A percentile compares a stretch with the other conserved stretches of the same genome.
phyloP scores from a whole-genome alignment of 768 basidiomycete genomes.

The Tricholomella constricta region DNA sequence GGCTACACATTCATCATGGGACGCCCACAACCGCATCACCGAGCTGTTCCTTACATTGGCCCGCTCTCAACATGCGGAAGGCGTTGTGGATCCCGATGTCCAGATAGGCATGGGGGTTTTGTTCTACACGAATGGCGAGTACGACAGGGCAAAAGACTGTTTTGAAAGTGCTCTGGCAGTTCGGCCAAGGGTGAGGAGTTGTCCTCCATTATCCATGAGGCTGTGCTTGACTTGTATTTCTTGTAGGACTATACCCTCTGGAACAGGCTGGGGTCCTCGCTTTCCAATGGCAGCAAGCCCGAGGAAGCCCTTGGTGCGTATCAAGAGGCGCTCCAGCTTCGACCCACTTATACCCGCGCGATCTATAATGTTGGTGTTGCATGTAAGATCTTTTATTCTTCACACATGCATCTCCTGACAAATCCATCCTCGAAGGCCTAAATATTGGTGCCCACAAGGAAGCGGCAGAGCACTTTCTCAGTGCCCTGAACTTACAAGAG shows the following conservation, averaged over 20 bases:
- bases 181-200: conserved; percentile 56
- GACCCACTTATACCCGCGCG: conserved; percentile 95
- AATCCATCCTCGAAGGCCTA: conserved; percentile 55
- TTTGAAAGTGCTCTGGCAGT: conserved; percentile 85
- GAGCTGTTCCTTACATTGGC: conserved; percentile 85
- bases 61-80: conserved; percentile 74
- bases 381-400: conserved; percentile 55
- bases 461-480: conserved; percentile 94
- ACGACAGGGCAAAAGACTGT: conserved; percentile 90
- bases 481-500: conserved; percentile 80
- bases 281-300: conserved; percentile 92
- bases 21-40: conserved; percentile 75
- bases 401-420: conserved; percentile 4
- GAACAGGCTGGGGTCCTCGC: conserved; percentile 93
- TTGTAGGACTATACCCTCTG: conserved; percentile 86
- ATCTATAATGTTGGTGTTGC: conserved; percentile 98
- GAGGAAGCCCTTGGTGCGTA: conserved; percentile 93
- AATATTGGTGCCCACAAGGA: conserved; percentile 96
- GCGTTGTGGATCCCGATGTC: conserved; percentile 81
- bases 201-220: neutral
- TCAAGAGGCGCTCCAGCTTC: conserved; percentile 82
- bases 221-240: neutral
- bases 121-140: conserved; percentile 87
- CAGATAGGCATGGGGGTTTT: conserved; percentile 93
- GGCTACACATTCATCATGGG: conserved; percentile 70